Evolutionary conservation across 2,329 filamentous ascomycete species (phyloP).

Genomic region (Fusarium acutatum): DNA sequence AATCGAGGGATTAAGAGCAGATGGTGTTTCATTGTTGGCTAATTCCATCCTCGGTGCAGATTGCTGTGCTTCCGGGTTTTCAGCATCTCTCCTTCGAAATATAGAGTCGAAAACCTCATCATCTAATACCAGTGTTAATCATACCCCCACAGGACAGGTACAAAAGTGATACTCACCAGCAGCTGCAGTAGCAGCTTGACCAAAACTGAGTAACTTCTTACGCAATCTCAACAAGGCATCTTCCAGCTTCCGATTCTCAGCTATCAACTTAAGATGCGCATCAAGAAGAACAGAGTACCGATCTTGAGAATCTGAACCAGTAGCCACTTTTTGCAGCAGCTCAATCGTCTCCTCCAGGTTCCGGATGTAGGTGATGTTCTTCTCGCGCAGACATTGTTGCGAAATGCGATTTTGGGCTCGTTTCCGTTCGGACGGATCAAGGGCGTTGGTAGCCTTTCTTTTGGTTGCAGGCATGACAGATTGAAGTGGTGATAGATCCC

Average conservation of each 20-base stretch:
- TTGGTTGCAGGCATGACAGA: background rate
- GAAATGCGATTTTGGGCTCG: background rate
- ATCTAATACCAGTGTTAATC: background rate
- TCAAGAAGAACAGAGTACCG: background rate
- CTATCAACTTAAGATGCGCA: background rate
- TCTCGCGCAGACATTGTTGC: background rate
- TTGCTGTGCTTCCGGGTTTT: background rate
- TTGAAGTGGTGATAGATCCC: background rate
- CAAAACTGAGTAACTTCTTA: background rate
- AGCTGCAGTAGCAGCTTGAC: background rate
- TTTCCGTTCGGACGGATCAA: background rate
- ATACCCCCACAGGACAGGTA: background rate
- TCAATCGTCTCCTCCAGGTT: background rate
- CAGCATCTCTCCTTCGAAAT: background rate
- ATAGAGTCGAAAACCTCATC: background rate
- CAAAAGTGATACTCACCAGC: background rate
- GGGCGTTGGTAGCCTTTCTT: background rate
- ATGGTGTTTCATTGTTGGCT: background rate
- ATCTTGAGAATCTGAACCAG: background rate
- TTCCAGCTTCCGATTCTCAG: background rate
- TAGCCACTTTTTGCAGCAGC: background rate
- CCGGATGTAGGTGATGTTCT: background rate
- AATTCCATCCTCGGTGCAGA: background rate
- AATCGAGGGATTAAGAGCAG: background rate
- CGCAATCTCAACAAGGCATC: background rate